These are phyloP conservation scores for Penicillium daleae DNA, from an alignment of 495 filamentous ascomycete species.

Conservation along the genomic window DNA sequence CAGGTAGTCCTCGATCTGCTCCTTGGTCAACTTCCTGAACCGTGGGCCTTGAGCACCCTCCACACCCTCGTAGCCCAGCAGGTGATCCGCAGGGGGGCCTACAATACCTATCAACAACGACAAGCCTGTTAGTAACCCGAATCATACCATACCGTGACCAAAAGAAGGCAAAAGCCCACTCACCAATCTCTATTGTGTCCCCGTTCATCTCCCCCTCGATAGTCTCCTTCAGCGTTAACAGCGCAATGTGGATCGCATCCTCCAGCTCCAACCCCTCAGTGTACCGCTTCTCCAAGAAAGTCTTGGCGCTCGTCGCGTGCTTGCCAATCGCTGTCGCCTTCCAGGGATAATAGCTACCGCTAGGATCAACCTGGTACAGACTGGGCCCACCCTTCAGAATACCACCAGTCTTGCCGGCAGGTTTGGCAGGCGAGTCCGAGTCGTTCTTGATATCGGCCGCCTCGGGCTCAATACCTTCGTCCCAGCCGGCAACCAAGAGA, in stretches of 20 bases:
- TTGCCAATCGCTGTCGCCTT: conserved; percentile 99
- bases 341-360: conserved; percentile 97
- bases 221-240: conserved; percentile 97
- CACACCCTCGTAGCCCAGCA: conserved; percentile 91
- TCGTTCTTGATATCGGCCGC: conserved; percentile 52
- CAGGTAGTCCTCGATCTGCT: conserved; percentile 98
- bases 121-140: conserved; percentile 17
- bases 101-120: conserved; percentile 84
- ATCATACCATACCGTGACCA: not conserved
- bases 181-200: conserved; percentile 98
- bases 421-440: conserved; percentile 61
- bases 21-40: conserved; percentile 93
- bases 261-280: conserved; percentile 96
- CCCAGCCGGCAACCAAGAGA: conserved; percentile 95
- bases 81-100: conserved; percentile 87
- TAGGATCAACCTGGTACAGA: conserved; percentile 97
- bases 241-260: conserved; percentile 97
- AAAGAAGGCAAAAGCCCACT: conserved; percentile 27
- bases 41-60: conserved; percentile 87
- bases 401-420: conserved; percentile 82
- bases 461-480: conserved; percentile 91
- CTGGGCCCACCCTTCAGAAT: conserved; percentile 95
- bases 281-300: conserved; percentile 98
- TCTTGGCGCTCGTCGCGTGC: conserved; percentile 97
- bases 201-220: conserved; percentile 99